A percentile compares a stretch with the other conserved stretches of the same genome.
Conservation (phyloP, 306 rosid genomes). For the Acacia confusa region DNA sequence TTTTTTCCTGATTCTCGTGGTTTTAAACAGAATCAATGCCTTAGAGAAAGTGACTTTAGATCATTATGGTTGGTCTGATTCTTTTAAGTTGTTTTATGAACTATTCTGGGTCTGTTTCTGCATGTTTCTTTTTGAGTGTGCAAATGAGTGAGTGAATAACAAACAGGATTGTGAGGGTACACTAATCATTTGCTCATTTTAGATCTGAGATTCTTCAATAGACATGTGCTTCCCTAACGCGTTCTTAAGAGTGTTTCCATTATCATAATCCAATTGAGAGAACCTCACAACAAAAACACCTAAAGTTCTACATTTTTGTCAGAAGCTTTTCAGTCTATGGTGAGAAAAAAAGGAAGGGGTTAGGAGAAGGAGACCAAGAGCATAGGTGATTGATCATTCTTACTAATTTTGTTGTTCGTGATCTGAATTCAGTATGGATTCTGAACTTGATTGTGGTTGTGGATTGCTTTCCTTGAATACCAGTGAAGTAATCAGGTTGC, state of each 20-base stretch:
- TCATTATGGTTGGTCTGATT: constrained; percentile 70
- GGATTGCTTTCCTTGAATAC: too few species aligned
- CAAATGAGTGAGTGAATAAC: neutral
- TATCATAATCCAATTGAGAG: neutral
- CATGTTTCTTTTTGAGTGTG: neutral
- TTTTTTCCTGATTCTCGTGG: constrained; percentile 15
- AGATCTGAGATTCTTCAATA: neutral
- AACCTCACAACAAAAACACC: neutral
- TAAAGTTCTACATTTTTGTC: neutral
- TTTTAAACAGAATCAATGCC: constrained; percentile 61
- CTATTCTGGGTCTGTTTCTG: neutral
- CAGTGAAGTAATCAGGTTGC: too few species aligned
- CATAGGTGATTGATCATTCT: too few species aligned
- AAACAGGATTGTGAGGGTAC: neutral
- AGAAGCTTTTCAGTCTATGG: neutral
- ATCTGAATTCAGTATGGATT: too few species aligned
- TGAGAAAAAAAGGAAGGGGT: neutral
- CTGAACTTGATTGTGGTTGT: too few species aligned
- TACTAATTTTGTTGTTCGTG: too few species aligned
- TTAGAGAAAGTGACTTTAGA: constrained; percentile 69
- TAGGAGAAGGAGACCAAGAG: neutral
- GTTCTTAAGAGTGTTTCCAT: neutral
- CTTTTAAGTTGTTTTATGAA: neutral
- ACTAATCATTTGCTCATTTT: neutral
- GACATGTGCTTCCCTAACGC: neutral